Percentiles rank a stretch among this genome's conserved stretches.
These are phyloP conservation scores for Apiospora saccharicola DNA, from an alignment of 2,329 filamentous ascomycete genomes.

Conservation along the genomic window DNA sequence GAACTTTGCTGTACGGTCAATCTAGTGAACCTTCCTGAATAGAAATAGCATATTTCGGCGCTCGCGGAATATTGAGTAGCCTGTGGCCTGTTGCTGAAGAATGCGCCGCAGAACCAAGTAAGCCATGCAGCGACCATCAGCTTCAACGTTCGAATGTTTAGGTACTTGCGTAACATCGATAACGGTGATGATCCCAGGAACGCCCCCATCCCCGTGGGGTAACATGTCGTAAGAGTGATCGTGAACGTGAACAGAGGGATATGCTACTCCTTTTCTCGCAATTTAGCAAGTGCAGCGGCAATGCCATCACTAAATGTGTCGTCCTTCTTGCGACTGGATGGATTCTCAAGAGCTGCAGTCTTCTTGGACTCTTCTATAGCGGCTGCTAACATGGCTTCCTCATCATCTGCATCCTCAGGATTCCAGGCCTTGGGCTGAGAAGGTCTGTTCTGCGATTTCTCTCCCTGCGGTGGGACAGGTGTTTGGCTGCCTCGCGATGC, in stretches of 20 bases:
- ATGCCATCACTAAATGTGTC: constrained; percentile 63
- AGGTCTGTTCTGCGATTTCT: constrained; percentile 33
- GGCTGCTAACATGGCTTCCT: constrained; percentile 57
- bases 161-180: neutral
- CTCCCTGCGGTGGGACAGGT: constrained; percentile 32
- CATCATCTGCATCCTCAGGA: constrained; percentile 53
- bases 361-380: constrained; percentile 56
- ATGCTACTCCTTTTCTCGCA: constrained; percentile 54
- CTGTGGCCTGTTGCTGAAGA: neutral
- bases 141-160: neutral
- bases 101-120: neutral
- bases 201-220: no score
- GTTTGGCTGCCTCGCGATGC: constrained; percentile 35
- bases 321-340: constrained; percentile 38
- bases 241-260: neutral
- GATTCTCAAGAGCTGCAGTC: constrained; percentile 43
- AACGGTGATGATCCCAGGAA: neutral
- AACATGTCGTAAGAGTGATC: neutral
- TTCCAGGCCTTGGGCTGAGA: constrained; percentile 48
- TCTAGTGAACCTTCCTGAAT: neutral
- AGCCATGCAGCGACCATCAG: neutral
- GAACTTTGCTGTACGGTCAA: neutral
- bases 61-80: neutral
- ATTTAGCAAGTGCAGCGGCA: constrained; percentile 66
- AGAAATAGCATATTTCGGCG: neutral